Conservation (phyloP, 1,284 basidiomycete genomes). For the Sutorius eximius region DNA sequence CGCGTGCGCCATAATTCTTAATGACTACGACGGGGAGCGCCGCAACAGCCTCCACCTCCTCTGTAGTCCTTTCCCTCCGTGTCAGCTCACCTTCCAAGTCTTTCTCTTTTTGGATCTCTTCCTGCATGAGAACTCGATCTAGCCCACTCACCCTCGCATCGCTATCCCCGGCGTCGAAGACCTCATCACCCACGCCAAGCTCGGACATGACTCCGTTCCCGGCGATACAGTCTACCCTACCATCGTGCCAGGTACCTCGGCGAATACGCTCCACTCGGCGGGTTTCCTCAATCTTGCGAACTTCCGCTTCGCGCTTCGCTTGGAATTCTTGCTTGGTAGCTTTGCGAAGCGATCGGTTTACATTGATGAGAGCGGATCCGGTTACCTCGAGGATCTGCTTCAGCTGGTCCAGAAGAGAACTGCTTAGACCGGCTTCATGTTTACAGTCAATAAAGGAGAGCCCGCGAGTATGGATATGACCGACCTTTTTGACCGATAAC, state of each 20-base stretch:
- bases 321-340: conserved; percentile 42
- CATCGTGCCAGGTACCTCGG: conserved; percentile 76
- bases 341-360: conserved; percentile 54
- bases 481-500: conserved; percentile 92
- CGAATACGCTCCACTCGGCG: conserved; percentile 46
- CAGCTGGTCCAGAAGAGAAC: conserved; percentile 82
- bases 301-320: conserved; percentile 34
- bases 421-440: conserved; percentile 76
- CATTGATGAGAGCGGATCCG: conserved; percentile 67
- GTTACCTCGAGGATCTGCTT: conserved; percentile 85
- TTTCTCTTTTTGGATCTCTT: conserved; percentile 25
- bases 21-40: conserved; percentile 85
- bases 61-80: conserved; percentile 35
- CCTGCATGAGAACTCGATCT: conserved; percentile 5
- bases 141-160: conserved; percentile 21
- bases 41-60: conserved; percentile 52
- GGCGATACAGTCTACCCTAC: conserved; percentile 74
- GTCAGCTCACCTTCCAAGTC: conserved; percentile 31
- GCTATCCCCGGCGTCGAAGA: conserved; percentile 41
- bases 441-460: conserved; percentile 1
- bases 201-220: conserved; percentile 85
- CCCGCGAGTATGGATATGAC: background rate
- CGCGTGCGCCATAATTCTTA: conserved; percentile 71
- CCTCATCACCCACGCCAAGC: conserved; percentile 76
- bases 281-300: conserved; percentile 38